Evolutionary conservation across 2,329 filamentous ascomycete genomes (phyloP).

Genomic region (Emergomyces pasteurianus): DNA sequence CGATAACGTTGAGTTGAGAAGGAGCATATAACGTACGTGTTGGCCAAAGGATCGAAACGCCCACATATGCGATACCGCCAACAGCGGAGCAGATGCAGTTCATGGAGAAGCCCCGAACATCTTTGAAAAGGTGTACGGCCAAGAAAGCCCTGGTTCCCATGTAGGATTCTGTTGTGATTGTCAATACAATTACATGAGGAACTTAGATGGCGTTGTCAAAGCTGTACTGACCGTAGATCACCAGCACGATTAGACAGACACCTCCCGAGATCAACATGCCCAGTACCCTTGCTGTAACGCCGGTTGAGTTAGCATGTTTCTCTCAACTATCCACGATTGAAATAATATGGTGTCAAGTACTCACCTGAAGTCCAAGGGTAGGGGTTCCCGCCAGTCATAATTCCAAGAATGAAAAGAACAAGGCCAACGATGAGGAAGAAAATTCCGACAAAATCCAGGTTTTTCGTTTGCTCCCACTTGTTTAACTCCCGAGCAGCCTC

Average conservation of each 20-base stretch:
- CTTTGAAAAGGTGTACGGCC: slow-evolving; percentile 1
- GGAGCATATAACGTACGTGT: background rate
- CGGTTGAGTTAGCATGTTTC: too few species aligned
- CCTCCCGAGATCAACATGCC: slow-evolving; percentile 1
- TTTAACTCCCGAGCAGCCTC: background rate
- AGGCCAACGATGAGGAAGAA: slow-evolving; percentile 9
- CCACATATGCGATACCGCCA: background rate
- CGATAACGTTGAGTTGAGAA: background rate
- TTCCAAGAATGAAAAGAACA: slow-evolving; percentile 10
- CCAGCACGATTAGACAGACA: background rate
- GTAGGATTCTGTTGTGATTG: background rate
- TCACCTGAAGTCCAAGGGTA: slow-evolving; percentile 8
- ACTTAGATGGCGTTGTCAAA: too few species aligned
- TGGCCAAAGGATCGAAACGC: background rate
- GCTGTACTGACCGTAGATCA: too few species aligned
- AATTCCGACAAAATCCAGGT: slow-evolving; percentile 11
- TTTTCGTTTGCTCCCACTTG: slow-evolving; percentile 9
- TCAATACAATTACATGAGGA: too few species aligned
- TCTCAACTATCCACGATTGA: background rate
- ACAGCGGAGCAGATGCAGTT: slow-evolving; percentile 1
- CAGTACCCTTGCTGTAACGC: background rate
- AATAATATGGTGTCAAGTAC: background rate
- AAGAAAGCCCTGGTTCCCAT: background rate
- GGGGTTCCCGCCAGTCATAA: slow-evolving; percentile 10
- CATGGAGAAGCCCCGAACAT: slow-evolving; percentile 1